Conservation (phyloP, 805 yeast species). For the Nakazawaea laoshanensis region DNA sequence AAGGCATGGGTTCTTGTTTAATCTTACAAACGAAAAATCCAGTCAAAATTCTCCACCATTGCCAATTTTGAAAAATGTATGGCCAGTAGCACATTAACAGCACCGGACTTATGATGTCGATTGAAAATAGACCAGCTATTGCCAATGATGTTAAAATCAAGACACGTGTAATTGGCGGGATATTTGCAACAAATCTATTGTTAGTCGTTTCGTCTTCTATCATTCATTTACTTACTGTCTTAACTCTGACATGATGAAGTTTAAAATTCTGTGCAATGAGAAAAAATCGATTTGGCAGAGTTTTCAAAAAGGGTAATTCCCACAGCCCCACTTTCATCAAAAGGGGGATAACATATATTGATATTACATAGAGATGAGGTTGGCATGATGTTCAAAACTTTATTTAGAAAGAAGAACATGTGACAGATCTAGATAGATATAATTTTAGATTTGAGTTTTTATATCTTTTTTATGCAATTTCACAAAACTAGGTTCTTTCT, state of each 20-base stretch:
- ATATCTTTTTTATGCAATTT: too few species aligned
- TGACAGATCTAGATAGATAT: too few species aligned
- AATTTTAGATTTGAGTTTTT: too few species aligned
- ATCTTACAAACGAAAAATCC: constrained; percentile 34
- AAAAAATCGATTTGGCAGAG: too few species aligned
- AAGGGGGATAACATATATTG: too few species aligned
- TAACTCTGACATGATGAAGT: constrained; percentile 7
- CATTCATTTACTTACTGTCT: constrained; percentile 6
- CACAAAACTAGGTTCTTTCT: too few species aligned
- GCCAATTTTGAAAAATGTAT: constrained; percentile 22
- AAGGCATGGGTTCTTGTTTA: constrained; percentile 30
- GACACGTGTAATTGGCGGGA: constrained; percentile 58
- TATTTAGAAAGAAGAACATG: too few species aligned
- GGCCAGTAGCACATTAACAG: constrained; percentile 23
- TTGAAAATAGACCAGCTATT: constrained; percentile 29
- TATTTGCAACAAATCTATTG: constrained; percentile 28
- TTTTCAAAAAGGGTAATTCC: too few species aligned
- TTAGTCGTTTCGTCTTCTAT: background rate
- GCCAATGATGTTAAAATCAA: constrained; percentile 40
- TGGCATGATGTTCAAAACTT: too few species aligned
- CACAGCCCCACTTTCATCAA: too few species aligned
- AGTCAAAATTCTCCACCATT: constrained; percentile 39
- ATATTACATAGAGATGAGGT: too few species aligned
- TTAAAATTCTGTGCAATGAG: too few species aligned
- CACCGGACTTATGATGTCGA: constrained; percentile 18